A percentile compares a stretch with the other conserved stretches of the same genome.
phyloP scores from a whole-genome alignment of 75 land plant genomes.

The Pinus albicaulis region DNA sequence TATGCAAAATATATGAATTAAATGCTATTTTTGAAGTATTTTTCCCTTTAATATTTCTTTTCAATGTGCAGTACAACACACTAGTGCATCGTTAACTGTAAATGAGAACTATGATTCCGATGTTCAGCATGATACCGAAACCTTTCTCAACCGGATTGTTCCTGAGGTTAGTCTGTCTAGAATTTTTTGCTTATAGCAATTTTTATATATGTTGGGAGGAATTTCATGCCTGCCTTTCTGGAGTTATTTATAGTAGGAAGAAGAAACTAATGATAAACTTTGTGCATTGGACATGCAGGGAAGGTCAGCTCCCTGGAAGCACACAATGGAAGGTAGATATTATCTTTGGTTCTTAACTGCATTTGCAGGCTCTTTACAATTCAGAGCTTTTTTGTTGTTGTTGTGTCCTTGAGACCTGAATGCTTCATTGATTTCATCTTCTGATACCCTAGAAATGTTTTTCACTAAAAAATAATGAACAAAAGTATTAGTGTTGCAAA shows the following conservation, averaged over 20 bases:
- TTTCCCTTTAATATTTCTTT: background rate
- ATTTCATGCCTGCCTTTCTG: background rate
- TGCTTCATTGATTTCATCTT: background rate
- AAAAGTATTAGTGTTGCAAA: too few relatives aligned
- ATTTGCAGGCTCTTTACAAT: background rate
- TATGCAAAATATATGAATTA: background rate
- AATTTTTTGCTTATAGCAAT: background rate
- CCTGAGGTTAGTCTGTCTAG: constrained; percentile 67
- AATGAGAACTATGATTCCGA: constrained; percentile 98
- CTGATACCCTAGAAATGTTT: background rate
- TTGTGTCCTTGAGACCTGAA: background rate
- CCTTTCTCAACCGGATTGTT: constrained; percentile 84
- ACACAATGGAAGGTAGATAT: constrained; percentile 84
- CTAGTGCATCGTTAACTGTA: constrained; percentile 96
- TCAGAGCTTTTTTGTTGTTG: background rate
- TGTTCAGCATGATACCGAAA: constrained; percentile 95
- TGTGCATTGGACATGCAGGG: constrained; percentile 53
- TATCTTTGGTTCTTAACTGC: background rate
- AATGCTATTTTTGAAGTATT: background rate
- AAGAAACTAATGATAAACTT: background rate
- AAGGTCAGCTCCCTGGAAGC: constrained; percentile 93
- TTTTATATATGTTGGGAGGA: background rate
- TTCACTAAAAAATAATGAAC: background rate
- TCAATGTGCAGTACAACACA: constrained; percentile 81
- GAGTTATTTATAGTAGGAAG: background rate